These are phyloP conservation scores for Gracilaria gracilis DNA, from an alignment of 23 red algal species.

Conservation along the genomic window DNA sequence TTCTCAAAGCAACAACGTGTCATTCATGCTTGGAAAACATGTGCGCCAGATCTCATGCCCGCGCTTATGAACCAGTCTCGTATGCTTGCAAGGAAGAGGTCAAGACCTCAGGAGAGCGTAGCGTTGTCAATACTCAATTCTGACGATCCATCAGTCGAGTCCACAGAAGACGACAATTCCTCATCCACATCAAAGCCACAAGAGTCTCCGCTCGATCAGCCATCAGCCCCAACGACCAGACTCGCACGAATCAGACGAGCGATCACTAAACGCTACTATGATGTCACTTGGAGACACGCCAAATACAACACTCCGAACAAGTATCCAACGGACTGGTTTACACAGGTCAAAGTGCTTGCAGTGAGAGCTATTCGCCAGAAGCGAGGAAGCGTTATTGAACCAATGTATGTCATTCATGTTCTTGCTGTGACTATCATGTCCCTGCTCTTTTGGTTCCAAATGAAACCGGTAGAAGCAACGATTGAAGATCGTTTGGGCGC, in stretches of 20 bases:
- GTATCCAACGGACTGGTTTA: slow-evolving; percentile 81
- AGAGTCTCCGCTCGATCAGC: background rate
- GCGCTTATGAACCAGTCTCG: background rate
- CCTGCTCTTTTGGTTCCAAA: slow-evolving; percentile 80
- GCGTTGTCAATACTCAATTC: background rate
- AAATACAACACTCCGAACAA: slow-evolving; percentile 57
- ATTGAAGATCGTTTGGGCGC: slow-evolving; percentile 83
- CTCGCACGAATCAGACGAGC: slow-evolving; percentile 17
- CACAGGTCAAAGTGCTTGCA: slow-evolving; percentile 80
- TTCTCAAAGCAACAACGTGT: slow-evolving; percentile 1
- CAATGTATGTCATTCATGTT: slow-evolving; percentile 73
- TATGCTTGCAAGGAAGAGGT: background rate
- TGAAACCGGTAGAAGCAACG: slow-evolving; percentile 58
- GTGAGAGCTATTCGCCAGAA: slow-evolving; percentile 16
- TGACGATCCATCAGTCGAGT: background rate
- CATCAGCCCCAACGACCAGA: background rate
- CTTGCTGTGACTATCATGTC: slow-evolving; percentile 65
- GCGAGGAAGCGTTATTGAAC: slow-evolving; percentile 69
- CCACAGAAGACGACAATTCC: slow-evolving; percentile 9
- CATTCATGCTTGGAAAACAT: background rate
- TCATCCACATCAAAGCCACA: background rate
- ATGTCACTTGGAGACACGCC: slow-evolving; percentile 1
- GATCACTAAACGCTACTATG: slow-evolving; percentile 1
- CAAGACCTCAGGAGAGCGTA: background rate
- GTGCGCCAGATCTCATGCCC: background rate